Base-by-base conservation (phyloP, 2,329 filamentous ascomycete species). In the Escovopsis sp. region DNA sequence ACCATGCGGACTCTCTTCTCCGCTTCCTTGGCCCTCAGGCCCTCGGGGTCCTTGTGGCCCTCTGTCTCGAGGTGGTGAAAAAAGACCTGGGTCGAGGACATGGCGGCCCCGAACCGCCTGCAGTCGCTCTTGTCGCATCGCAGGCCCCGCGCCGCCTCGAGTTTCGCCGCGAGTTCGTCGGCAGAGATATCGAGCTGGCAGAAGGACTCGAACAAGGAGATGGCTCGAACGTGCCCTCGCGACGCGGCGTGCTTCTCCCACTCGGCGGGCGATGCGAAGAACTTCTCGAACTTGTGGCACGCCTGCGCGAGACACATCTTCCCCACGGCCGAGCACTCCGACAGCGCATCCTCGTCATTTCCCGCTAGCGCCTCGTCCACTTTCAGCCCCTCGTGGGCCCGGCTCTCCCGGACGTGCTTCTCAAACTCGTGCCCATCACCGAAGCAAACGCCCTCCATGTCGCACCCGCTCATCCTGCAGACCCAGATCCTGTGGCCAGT, bases 121-220 rank as follows among this genome's bases (percentile, higher is more conserved):
- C 55, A 57, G 2, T n/a, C n/a, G 0, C 38, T 30, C 1, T 45
- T 40, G 9, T 42, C 52, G 36, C 55, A 57, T 4, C 39, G 32
- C 1, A 48, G 18, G 4, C 26, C 11, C 3, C 53, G 40, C 0
- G 55, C 47, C 0, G 53, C 47, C 7, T 51, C 43, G 33, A 53
- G 49, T 7, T 56, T 53, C 0, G 40, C 36, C 1, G 33, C 18
- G 0, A 57, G 41, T 0, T 39, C 37, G 1, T 40, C 36, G 0
- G 36, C 35, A 0, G 45, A 26, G 0, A 43, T 33, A 0, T 49
- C 15, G 3, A 39, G 36, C 6, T 30, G 39, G 0, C n/a, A 26
- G 0, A 56, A 45, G 0, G 12, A 32, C 5, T 42, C 49, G 43
- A 18, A 53, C 3, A 12, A 34, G 40, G 4, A 36, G 6, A 36